These are phyloP conservation scores for Rhizomucor miehei DNA, from an alignment of 371 early-diverging fungal species.

Conservation along the genomic window DNA sequence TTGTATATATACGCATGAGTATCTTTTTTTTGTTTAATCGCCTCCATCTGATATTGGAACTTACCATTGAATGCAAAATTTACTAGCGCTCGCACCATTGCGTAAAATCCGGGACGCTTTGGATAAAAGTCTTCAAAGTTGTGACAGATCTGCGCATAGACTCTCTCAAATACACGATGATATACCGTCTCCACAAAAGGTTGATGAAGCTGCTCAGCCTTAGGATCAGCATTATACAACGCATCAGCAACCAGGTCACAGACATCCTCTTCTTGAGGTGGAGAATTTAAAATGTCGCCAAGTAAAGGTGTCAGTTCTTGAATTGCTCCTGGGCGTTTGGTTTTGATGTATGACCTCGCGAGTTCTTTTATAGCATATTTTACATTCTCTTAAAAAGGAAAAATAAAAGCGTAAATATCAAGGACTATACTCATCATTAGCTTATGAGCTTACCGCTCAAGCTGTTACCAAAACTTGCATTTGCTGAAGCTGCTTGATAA, in stretches of 20 bases:
- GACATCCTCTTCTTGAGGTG: background rate
- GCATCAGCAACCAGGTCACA: too few species aligned
- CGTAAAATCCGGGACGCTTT: constrained; percentile 87
- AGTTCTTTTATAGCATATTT: background rate
- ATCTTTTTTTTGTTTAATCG: too few species aligned
- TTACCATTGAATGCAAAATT: background rate
- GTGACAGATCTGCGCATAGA: constrained; percentile 68
- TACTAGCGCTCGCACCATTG: constrained; percentile 72
- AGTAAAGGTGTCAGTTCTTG: too few species aligned
- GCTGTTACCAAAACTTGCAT: background rate
- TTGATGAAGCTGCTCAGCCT: too few species aligned
- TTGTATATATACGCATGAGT: background rate
- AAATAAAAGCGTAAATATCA: too few species aligned
- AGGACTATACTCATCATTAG: too few species aligned
- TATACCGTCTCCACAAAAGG: constrained; percentile 5
- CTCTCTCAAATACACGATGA: constrained; percentile 4
- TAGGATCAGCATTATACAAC: too few species aligned
- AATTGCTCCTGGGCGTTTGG: background rate
- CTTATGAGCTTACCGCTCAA: background rate
- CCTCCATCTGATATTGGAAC: background rate
- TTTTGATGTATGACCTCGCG: background rate
- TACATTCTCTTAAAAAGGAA: constrained; percentile 2
- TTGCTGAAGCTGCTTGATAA: background rate
- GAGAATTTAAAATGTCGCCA: background rate
- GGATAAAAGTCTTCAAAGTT: constrained; percentile 94